Evolutionary conservation across 768 basidiomycete genomes (phyloP), one percentile per base, ranked within the genome.

Genomic region (Neoboletus brunneissimus): DNA sequence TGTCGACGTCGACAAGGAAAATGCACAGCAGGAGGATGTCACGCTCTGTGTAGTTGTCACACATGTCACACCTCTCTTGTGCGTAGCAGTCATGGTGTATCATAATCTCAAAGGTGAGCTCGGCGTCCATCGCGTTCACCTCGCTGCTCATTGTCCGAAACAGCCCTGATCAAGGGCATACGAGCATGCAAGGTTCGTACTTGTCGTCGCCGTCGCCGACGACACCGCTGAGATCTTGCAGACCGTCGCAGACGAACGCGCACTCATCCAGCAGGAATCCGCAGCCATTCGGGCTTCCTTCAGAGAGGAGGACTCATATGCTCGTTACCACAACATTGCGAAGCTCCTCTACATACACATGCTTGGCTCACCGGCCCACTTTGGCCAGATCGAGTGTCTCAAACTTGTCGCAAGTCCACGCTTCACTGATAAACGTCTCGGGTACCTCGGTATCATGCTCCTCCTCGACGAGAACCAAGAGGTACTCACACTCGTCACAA

Each of bases 291-390:
- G 97, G 43, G 94, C 96, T 0, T 94, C 94, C 0, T 98, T 99
- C 76, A 86, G 94, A 57, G 95, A 97, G 72, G 97, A 98, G 72
- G 97, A 98, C 77, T 87, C 94, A 2, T 93, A 88, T 72, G 83
- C 93, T 54, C 87, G 97, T 52, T 91, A 99, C 72, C 91, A 98
- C 80, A 98, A 95, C 74, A 87, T 99, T 69, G 96, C 95, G 55
- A 98, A 98, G 71, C 83, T 98, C 23, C 85, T 99, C 57, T 98
- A 99, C 77, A 97, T 97, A 75, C 92, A 96, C 71, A 98, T 99
- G 94, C 87, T 97, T 38, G 97, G 97, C 54, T 98, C 95, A 44
- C 93, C 94, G 10, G 97, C 97, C 31, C 97, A 99, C 72, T 99
- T 98, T 70, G 97, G 96, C 51, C 97, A 99, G 79, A 98, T 99